Evolutionary conservation across 225 moss, liverwort and hornwort species (phyloP), one percentile per base, ranked within the genome.

Genomic region (Rhytidiadelphus loreus): DNA sequence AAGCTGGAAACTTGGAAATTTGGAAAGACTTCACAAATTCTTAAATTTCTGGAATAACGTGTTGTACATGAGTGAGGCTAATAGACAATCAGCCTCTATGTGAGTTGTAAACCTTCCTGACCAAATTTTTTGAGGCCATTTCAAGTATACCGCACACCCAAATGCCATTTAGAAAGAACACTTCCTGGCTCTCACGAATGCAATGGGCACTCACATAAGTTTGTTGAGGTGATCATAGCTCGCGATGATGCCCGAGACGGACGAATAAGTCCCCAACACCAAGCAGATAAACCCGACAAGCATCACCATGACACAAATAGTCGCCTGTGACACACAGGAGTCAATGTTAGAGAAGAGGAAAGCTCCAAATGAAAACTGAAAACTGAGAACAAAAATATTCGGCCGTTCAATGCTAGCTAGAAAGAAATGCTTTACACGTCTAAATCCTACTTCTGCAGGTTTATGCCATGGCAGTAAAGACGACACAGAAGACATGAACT

Each of bases 261-360:
- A 96, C 16, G 98, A 93, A 58, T 94, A 98, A 8, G 98, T 98
- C 32, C 98, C 98, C 79, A 93, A 89, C 23, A 95, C 64, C 58
- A 93, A 93, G 90, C 95, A 97, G 18, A 92, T 60, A 17, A 90
- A 86, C 60, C 97, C 98, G 37, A 94, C 71, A 32, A 95, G 32
- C 66, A 97, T 95, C 80, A 98, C 93, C 75, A 90, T 21, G 39
- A 85, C 83, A 87, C 96, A 98, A 13, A 86, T 17, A 13, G 88
- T 58, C 37, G 88, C 92, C 96, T 96, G 93, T 66, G 72, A 71
- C 78, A 86, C 83, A 77, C 62, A 61, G 22, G 57, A 81, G 69
- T 46, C 82, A 58, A 46, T 9, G 75, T 92, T 23, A 89, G 88
- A 85, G 65, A 24, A 30, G 11, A 43, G 62, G 78, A 43, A 59